A percentile compares a stretch with the other conserved stretches of the same genome.
phyloP scores from a whole-genome alignment of 2,329 filamentous ascomycete genomes.

The Microsporum audouinii region DNA sequence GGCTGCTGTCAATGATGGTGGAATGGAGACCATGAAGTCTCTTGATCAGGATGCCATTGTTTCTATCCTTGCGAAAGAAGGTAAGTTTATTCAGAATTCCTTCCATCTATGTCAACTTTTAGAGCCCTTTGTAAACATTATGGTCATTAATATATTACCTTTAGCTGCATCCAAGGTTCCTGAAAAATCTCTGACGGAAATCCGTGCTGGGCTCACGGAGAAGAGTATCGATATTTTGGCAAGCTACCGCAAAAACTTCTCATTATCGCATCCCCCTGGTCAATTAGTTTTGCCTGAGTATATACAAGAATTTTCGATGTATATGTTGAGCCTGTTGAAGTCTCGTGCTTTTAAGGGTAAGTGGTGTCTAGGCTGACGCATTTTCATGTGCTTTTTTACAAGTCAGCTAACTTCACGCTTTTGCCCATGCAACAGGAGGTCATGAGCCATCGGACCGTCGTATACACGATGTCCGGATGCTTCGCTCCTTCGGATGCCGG shows the following conservation, averaged over 20 bases:
- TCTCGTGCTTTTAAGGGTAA: conserved; percentile 74
- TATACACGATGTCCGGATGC: conserved; percentile 81
- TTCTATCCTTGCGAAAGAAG: conserved; percentile 78
- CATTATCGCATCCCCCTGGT: conserved; percentile 72
- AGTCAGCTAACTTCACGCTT: background rate
- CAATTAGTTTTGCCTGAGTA: conserved; percentile 93
- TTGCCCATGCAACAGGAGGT: conserved; percentile 44
- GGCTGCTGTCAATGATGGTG: conserved; percentile 76
- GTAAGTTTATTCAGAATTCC: conserved; percentile 21
- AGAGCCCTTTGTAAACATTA: background rate
- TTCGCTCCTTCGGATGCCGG: conserved; percentile 73
- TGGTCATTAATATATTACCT: conserved; percentile 3
- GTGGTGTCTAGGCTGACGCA: conserved; percentile 2
- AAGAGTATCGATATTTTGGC: conserved; percentile 88
- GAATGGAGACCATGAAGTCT: conserved; percentile 76
- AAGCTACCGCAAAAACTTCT: conserved; percentile 85
- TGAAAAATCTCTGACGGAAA: conserved; percentile 68
- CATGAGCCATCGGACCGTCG: conserved; percentile 82
- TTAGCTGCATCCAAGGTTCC: conserved; percentile 69
- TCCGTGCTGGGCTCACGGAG: conserved; percentile 71
- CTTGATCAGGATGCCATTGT: conserved; percentile 93
- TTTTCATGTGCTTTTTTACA: background rate
- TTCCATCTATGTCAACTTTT: background rate
- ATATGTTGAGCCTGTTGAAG: conserved; percentile 80
- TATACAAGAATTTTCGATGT: conserved; percentile 95